Evolutionary conservation across 2,329 filamentous ascomycete species (phyloP), one percentile per base, ranked within the genome.

Genomic region (Thielaviopsis punctulata): DNA sequence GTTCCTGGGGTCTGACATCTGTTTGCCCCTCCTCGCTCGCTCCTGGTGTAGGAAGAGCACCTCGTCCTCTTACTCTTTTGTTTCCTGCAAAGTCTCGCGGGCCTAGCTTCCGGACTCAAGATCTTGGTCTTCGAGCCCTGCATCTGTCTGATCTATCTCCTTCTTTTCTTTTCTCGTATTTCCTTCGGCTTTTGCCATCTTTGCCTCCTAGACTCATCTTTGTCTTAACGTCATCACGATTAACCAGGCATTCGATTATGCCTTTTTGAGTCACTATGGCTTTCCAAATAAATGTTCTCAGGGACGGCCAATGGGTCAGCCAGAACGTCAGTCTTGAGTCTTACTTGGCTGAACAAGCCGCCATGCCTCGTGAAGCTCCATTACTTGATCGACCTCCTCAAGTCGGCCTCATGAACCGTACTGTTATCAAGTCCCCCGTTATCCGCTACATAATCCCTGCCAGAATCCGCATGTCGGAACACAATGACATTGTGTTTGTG

Each of bases 401-500:
- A 19, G 75, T 81, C 55, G 92, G 87, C 3, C 62, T 96, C 27
- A 71, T 96, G 45, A 86, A 86, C 1, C 80, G 77, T 60, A 95
- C 89, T 0, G 64, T 94, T 25, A 70, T 90, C 49, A 76, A 80
- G 51, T 93, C 85, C 57, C 84, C 89, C 1, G 70, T 84, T 33
- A 75, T 83, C 52, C 82, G 82, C 61, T 84, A 77, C 70, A 82
- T 95, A 44, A 69, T 95, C 13, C 85, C 88, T 12, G 86, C 82
- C n/a, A 78, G 82, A 55, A 70, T 96, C 55, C 76, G 89, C 54
- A 80, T 80, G 52, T 71, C 73, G 49, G 66, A 73, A 44, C 72
- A 80, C 55, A 88, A 92, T 59, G 89, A 96, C 67, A 78, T 95
- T 57, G 82, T 89, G 36, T 87, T 95, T 59, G 75, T 98, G 53